A percentile compares a stretch with the other conserved stretches of the same genome.
Conservation (phyloP, 164 flowering plant species). For the Aristolochia californica region DNA sequence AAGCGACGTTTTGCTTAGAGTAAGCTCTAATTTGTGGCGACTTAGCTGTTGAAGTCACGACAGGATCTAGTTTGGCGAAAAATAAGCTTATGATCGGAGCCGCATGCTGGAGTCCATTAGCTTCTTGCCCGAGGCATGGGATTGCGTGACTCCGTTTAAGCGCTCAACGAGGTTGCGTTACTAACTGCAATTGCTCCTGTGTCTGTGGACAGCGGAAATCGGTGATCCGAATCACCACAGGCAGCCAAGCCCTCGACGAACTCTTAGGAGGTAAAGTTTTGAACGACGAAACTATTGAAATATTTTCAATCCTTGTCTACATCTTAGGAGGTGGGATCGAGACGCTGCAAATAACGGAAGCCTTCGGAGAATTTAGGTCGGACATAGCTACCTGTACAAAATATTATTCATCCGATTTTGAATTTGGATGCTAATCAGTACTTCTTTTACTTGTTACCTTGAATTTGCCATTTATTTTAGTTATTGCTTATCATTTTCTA, state of each 20-base stretch:
- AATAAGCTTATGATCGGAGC: not conserved
- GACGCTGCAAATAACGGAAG: conserved; percentile 80
- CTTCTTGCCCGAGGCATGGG: not conserved
- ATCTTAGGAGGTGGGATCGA: conserved; percentile 68
- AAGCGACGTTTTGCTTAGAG: conserved; percentile 86
- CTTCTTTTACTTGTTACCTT: not conserved
- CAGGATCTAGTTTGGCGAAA: not conserved
- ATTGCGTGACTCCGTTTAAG: too few species aligned
- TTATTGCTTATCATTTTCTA: too few species aligned
- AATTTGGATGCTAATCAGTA: not conserved
- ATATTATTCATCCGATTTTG: not conserved
- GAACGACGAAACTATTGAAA: not conserved
- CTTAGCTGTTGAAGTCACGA: not conserved
- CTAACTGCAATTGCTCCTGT: too few species aligned
- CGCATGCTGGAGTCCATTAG: not conserved
- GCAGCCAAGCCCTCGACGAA: conserved; percentile 95
- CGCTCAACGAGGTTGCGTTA: too few species aligned
- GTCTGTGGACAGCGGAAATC: conserved; percentile 52
- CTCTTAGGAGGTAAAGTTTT: conserved; percentile 70
- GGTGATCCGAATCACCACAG: conserved; percentile 79
- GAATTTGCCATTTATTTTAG: too few species aligned
- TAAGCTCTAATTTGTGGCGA: conserved; percentile 23
- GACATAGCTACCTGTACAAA: not conserved
- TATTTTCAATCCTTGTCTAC: not conserved
- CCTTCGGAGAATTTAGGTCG: conserved; percentile 96